Evolutionary conservation across 768 basidiomycete genomes (phyloP).

Genomic region (Russula vinacea): DNA sequence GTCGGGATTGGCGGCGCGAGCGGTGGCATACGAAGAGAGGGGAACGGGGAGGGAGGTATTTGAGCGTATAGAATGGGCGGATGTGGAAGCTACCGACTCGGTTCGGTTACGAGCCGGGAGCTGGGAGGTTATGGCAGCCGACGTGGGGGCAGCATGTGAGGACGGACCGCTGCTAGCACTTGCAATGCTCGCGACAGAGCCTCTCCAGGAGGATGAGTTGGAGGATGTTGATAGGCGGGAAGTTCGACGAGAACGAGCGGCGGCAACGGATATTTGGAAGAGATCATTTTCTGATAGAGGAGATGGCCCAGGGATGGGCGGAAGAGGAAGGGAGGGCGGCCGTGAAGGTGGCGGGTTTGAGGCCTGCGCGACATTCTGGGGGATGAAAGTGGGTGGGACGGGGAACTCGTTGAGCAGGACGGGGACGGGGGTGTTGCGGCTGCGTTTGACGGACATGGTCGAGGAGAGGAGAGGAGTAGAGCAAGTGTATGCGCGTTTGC

Average conservation of each 20-base stretch:
- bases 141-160: constrained; percentile 25
- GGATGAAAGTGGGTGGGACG: constrained; percentile 37
- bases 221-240: constrained; percentile 35
- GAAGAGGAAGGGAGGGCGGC: constrained; percentile 58
- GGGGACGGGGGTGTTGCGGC: background rate
- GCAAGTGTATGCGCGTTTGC: constrained; percentile 9
- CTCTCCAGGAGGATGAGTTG: constrained; percentile 32
- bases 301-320: constrained; percentile 63
- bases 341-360: constrained; percentile 55
- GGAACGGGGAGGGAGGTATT: constrained; percentile 33
- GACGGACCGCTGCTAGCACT: constrained; percentile 32
- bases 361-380: constrained; percentile 30
- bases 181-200: constrained; percentile 33
- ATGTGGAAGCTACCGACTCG: constrained; percentile 28
- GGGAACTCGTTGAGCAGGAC: constrained; percentile 37
- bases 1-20: constrained; percentile 8
- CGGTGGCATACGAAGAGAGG: background rate
- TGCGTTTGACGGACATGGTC: constrained; percentile 3
- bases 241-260: constrained; percentile 38
- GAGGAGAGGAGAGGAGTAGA: background rate
- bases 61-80: constrained; percentile 34
- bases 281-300: constrained; percentile 51
- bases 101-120: constrained; percentile 22
- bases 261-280: constrained; percentile 41
- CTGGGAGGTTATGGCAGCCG: constrained; percentile 21